A percentile compares a stretch with the other conserved stretches of the same genome.
Evolutionary conservation across 2,329 filamentous ascomycete genomes (phyloP).

Genomic region (Curvularia lunata): DNA sequence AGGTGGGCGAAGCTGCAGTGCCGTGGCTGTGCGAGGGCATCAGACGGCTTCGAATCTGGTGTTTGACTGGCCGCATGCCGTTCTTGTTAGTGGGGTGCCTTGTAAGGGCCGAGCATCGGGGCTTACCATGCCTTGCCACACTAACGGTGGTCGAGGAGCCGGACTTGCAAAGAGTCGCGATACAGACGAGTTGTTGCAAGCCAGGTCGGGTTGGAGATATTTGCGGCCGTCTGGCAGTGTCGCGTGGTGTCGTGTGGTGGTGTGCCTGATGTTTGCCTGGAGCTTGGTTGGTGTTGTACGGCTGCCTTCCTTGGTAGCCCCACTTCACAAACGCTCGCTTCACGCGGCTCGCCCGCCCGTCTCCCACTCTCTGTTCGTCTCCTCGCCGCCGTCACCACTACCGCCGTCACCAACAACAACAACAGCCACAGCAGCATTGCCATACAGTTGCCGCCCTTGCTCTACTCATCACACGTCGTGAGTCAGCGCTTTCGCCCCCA

Average conservation of each 20-base stretch:
- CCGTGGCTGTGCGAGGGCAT: conserved; percentile 15
- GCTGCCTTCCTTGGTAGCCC: neutral
- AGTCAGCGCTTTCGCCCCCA: neutral
- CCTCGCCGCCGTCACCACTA: neutral
- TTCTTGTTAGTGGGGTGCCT: conserved; percentile 10
- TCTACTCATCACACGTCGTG: conserved; percentile 1
- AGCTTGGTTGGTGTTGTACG: neutral
- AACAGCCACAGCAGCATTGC: neutral
- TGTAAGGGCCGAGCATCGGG: conserved; percentile 14
- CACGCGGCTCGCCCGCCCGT: conserved; percentile 9
- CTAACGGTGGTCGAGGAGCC: conserved; percentile 8
- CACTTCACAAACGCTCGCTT: conserved; percentile 8
- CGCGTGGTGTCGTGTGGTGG: too few relatives aligned
- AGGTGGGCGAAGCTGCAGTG: conserved; percentile 9
- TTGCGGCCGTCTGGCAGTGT: neutral
- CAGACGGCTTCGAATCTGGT: neutral
- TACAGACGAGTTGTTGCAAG: neutral
- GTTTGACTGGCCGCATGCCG: conserved; percentile 4
- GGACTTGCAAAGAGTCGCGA: conserved; percentile 10
- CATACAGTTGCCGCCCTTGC: neutral
- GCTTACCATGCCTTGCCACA: conserved; percentile 19
- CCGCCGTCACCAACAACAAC: neutral
- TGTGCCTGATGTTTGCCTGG: conserved; percentile 4
- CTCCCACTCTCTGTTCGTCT: neutral
- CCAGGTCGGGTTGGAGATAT: conserved; percentile 2